phyloP scores from a whole-genome alignment of 768 basidiomycete genomes.

The Mycena galericulata region DNA sequence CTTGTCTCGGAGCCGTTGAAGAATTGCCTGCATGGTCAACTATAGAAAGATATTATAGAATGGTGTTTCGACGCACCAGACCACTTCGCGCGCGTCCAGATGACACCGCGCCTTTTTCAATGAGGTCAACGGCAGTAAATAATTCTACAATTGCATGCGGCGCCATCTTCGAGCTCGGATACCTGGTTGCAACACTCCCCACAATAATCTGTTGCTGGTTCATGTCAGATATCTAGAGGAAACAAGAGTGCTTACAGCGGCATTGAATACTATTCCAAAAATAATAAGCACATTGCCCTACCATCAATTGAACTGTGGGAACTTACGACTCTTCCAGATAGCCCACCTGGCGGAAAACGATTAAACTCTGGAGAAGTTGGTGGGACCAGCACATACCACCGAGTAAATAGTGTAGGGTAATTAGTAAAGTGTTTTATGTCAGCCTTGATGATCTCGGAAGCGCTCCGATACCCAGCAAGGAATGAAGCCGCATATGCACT shows the following conservation, averaged over 20 bases:
- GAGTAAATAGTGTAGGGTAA: constrained; percentile 36
- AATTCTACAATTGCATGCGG: constrained; percentile 57
- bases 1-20: constrained; percentile 33
- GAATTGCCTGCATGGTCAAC: constrained; percentile 24
- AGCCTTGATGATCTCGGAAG: constrained; percentile 56
- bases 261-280: constrained; percentile 25
- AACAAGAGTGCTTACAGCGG: constrained; percentile 14
- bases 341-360: constrained; percentile 56
- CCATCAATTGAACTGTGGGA: not conserved
- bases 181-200: constrained; percentile 53
- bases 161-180: constrained; percentile 56
- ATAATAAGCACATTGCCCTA: not conserved
- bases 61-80: constrained; percentile 39
- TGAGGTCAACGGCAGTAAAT: constrained; percentile 56
- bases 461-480: constrained; percentile 60
- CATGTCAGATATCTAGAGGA: not conserved
- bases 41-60: not conserved
- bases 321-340: constrained; percentile 49
- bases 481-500: constrained; percentile 62
- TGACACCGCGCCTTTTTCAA: constrained; percentile 50
- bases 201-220: constrained; percentile 49
- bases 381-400: constrained; percentile 34
- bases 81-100: constrained; percentile 56
- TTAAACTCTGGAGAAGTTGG: constrained; percentile 47
- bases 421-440: constrained; percentile 31